Evolutionary conservation across 352 stramenopile species (phyloP), one percentile per base, ranked within the genome.

Genomic region (Phytophthora kernoviae): DNA sequence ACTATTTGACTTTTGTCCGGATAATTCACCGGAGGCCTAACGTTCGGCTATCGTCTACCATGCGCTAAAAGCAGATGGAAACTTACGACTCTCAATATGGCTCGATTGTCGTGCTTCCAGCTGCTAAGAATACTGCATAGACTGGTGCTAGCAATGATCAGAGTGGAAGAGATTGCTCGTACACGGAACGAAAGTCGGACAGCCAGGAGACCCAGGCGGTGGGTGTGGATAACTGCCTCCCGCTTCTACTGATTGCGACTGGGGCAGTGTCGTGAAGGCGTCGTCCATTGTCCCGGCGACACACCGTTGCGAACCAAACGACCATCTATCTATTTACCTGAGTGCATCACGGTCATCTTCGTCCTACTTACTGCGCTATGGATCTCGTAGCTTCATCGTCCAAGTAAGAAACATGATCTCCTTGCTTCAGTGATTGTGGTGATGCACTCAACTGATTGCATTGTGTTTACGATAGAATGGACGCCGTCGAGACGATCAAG

Each of bases 401-500:
- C 51, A 72, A 52, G 63, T 43, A 21, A 43, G 37, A 20, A 6
- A 14, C n/a, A 17, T 17, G 33, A 4, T 5, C 33, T 9, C n/a
- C 12, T 7, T 37, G 9, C 33, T 14, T 14, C 11, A 40, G 9
- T 14, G 15, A 5, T 40, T 2, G 33, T 14, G 33, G 12, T 2
- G 9, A 43, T 43, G 9, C 15, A 20, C 14, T 18, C 11, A 22
- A 42, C 27, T 52, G 2, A 60, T 47, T 50, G 8, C 1, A 18
- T 26, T 46, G 20, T 11, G 26, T 18, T 18, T 60, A n/a, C 1
- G 10, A 48, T 45, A 73, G 64, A 18, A 69, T 73, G 59, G 58
- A 69, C 7, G 51, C 55, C 0, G 43, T 55, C 47, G 62, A 71
- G 37, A 54, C 26, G 22, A 77, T 88, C 58, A 88, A 88, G 50